Evolutionary conservation across 2,329 filamentous ascomycete species (phyloP), one percentile per base, ranked within the genome.

Genomic region (Alternaria postmessia): DNA sequence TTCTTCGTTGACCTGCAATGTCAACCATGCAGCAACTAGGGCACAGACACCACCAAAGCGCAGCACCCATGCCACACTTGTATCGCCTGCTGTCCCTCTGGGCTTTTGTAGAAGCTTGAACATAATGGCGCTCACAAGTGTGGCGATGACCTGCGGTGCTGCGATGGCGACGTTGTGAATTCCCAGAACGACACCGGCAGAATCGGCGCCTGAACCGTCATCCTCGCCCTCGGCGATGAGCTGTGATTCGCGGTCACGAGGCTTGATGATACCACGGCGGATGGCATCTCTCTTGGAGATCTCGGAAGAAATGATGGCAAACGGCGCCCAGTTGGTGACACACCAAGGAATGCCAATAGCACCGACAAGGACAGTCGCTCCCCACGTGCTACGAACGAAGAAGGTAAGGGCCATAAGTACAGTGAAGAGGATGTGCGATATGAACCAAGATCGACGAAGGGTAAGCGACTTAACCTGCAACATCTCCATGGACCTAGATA

Each of bases 161-260:
- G 94, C 93, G 68, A 98, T 91, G 16, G 94, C 90, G 81, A 98
- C 94, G 78, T 98, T 98, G 82, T 98, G 94, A 55, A 98, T 93
- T 8, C 94, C 94, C 2, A 98, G 85, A 44, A 98, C 93, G 41
- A 97, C 91, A 42, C 94, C 93, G 5, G 93, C 92, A 75, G 95
- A 91, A 71, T 94, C 91, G 2, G 87, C 83, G 43, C 87, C 84
- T 30, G 84, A 80, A 39, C 87, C 84, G 3, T 85, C 84, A n/a
- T 85, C 84, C 47, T 86, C 81, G 16, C 79, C 79, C 11, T 75
- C 59, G 5, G 80, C 79, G 14, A 83, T 70, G 30, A 80, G 65
- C 43, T 78, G 73, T 8, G 75, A 78, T 28, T 81, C 79, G n/a
- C 71, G 69, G 34, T 75, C 76, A 5, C 75, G 74, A 4, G 77